A percentile compares a stretch with the other conserved stretches of the same genome.
phyloP scores from a whole-genome alignment of 73 alveolate genomes.

The Uronychia setigera region DNA sequence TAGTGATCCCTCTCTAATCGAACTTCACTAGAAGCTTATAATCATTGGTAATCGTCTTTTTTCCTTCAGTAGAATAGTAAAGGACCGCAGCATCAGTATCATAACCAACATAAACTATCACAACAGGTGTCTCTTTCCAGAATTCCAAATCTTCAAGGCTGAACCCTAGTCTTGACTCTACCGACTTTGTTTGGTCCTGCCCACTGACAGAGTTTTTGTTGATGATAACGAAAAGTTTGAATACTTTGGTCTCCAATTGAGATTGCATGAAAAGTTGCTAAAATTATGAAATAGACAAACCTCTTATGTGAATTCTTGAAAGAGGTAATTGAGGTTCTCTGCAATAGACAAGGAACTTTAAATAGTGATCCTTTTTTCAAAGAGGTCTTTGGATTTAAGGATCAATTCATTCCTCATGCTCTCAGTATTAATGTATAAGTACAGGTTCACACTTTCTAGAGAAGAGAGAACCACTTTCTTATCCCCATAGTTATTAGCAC shows the following conservation, averaged over 20 bases:
- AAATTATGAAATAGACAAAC: too few relatives aligned
- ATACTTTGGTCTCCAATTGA: too few relatives aligned
- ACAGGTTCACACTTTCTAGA: background rate
- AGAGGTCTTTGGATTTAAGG: background rate
- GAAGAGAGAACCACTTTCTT: background rate
- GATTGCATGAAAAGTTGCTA: too few relatives aligned
- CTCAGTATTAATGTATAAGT: background rate
- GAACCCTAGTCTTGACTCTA: too few relatives aligned
- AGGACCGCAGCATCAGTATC: slow-evolving; percentile 13
- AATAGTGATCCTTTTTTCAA: background rate
- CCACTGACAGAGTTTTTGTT: too few relatives aligned
- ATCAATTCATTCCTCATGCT: background rate
- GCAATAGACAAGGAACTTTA: background rate
- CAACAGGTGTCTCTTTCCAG: too few relatives aligned
- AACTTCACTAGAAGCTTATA: background rate
- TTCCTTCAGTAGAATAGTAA: slow-evolving; percentile 2
- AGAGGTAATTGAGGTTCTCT: background rate
- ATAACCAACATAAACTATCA: background rate
- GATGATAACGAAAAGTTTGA: too few relatives aligned
- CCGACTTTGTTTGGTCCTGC: too few relatives aligned
- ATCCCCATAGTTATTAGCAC: background rate
- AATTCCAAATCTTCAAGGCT: too few relatives aligned
- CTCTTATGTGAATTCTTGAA: background rate
- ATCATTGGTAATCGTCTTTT: background rate
- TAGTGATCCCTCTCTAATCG: background rate